Percentiles rank a stretch among this genome's conserved stretches.
phyloP scores from a whole-genome alignment of 148 eudicot genomes.

The Hydrangea macrophylla region DNA sequence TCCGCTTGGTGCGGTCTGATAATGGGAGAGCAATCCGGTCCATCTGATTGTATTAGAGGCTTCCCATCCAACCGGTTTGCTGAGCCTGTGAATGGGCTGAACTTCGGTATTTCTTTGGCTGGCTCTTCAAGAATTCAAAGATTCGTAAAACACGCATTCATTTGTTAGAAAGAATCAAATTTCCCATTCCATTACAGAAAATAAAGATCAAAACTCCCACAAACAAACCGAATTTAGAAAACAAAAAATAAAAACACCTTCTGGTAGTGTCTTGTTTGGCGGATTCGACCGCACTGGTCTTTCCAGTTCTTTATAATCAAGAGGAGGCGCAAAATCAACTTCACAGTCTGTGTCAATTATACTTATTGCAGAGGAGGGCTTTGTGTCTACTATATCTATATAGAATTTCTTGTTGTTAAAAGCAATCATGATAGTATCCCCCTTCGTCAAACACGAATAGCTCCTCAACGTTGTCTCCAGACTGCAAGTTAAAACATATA shows the following conservation, averaged over 20 bases:
- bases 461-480: slow-evolving; percentile 25
- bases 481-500: slow-evolving; percentile 4
- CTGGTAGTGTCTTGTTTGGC: slow-evolving; percentile 11
- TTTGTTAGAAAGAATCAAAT: not conserved
- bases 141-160: not conserved
- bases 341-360: slow-evolving; percentile 35
- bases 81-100: slow-evolving; percentile 21
- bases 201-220: not conserved
- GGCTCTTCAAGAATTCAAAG: slow-evolving; percentile 20
- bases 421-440: slow-evolving; percentile 31
- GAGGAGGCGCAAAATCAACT: slow-evolving; percentile 33
- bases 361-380: slow-evolving; percentile 23
- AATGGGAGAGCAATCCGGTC: slow-evolving; percentile 10
- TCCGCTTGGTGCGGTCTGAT: slow-evolving; percentile 15
- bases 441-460: slow-evolving; percentile 31
- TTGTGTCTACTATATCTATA: slow-evolving; percentile 28
- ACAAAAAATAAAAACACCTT: slow-evolving; percentile 9
- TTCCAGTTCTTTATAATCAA: slow-evolving; percentile 32
- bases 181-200: not conserved
- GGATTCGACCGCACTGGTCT: slow-evolving; percentile 6
- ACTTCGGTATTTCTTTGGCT: slow-evolving; percentile 18
- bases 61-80: slow-evolving; percentile 28
- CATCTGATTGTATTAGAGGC: slow-evolving; percentile 4
- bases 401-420: slow-evolving; percentile 27
- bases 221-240: not conserved